A percentile compares a stretch with the other conserved stretches of the same genome.
Conservation (phyloP, 164 flowering plant genomes). For the Chimonanthus praecox region DNA sequence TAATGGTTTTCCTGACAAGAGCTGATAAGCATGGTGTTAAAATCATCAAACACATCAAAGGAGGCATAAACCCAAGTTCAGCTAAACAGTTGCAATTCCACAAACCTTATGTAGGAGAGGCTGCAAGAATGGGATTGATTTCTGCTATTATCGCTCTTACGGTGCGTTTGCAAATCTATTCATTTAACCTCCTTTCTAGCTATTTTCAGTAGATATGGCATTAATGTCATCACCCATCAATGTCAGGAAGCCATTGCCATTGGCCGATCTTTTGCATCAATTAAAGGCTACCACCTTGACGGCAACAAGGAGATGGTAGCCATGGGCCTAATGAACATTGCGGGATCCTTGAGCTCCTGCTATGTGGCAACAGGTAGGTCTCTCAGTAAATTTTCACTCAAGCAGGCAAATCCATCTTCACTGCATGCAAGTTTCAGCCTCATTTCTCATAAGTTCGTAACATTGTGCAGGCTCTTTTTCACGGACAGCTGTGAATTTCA, state of each 20-base stretch:
- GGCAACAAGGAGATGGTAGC: conserved; percentile 93
- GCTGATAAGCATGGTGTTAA: conserved; percentile 77
- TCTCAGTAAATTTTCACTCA: background rate
- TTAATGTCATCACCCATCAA: background rate
- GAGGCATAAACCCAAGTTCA: conserved; percentile 71
- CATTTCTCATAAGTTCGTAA: too few species aligned
- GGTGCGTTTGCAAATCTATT: conserved; percentile 22
- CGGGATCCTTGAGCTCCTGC: conserved; percentile 81
- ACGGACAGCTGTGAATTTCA: conserved; percentile 80
- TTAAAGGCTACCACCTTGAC: conserved; percentile 72
- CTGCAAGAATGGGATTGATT: conserved; percentile 60
- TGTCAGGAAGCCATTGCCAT: conserved; percentile 88
- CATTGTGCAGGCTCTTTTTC: conserved; percentile 70
- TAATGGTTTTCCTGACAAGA: conserved; percentile 51
- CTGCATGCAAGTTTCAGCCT: too few species aligned
- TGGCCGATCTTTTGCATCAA: conserved; percentile 81
- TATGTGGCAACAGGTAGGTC: conserved; percentile 78
- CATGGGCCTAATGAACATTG: conserved; percentile 78
- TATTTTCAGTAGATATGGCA: background rate
- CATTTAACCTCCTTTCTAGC: too few species aligned
- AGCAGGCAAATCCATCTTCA: background rate
- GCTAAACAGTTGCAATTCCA: conserved; percentile 42
- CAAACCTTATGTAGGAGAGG: conserved; percentile 41
- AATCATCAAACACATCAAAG: conserved; percentile 63
- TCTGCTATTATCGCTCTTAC: conserved; percentile 69